Percentiles rank a stretch among this genome's conserved stretches.
Evolutionary conservation across 192 early-diverging fungal genomes (phyloP).

Genomic region (Backusella sp.): DNA sequence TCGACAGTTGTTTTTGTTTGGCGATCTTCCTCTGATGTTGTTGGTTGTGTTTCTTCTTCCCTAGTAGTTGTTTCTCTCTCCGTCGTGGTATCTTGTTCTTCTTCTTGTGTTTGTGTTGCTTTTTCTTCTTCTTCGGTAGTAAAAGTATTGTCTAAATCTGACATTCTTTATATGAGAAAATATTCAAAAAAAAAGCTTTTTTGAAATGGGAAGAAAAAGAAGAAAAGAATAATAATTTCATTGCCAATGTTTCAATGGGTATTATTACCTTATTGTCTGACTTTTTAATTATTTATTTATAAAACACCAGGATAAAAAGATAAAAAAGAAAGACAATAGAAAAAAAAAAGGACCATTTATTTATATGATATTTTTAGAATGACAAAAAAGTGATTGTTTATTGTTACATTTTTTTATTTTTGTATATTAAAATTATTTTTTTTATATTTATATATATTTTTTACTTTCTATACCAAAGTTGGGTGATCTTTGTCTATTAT

Average conservation of each 20-base stretch:
- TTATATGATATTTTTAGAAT: neutral
- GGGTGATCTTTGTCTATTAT: slow-evolving; percentile 55
- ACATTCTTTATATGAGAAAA: neutral
- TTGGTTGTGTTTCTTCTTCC: neutral
- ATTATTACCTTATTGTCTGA: neutral
- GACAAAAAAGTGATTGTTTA: slow-evolving; percentile 1
- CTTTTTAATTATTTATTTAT: slow-evolving; percentile 1
- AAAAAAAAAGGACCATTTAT: neutral
- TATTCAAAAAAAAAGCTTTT: neutral
- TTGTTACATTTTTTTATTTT: slow-evolving; percentile 19
- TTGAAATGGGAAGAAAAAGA: neutral
- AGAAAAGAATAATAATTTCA: neutral
- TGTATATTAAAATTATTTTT: slow-evolving; percentile 22
- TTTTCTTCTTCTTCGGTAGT: neutral
- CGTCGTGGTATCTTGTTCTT: neutral
- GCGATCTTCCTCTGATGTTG: neutral
- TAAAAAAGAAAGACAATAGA: neutral
- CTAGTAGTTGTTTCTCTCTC: neutral
- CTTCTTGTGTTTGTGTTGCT: neutral
- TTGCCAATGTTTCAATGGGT: neutral
- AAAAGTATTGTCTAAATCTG: neutral
- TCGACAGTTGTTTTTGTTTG: neutral
- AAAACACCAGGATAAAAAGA: neutral
- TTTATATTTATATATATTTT: slow-evolving; percentile 4
- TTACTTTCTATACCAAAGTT: slow-evolving; percentile 81